Evolutionary conservation across 495 filamentous ascomycete genomes (phyloP).

Genomic region (Cenococcum geophilum): DNA sequence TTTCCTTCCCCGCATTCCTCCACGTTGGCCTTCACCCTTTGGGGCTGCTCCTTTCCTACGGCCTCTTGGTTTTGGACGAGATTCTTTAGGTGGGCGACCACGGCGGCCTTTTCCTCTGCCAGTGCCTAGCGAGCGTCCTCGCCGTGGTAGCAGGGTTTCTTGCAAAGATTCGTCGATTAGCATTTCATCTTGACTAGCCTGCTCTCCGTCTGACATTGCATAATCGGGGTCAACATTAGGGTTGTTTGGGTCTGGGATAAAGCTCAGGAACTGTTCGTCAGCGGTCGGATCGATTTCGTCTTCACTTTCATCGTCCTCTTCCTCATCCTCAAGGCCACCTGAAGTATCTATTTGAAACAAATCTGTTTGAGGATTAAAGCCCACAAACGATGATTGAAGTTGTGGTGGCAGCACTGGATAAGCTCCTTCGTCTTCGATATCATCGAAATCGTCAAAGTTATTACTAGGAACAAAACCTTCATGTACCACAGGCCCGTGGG

Average conservation of each 20-base stretch:
- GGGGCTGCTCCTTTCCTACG: not conserved
- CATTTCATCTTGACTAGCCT: constrained; percentile 2
- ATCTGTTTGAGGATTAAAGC: not conserved
- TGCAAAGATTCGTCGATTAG: not conserved
- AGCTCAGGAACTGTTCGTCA: constrained; percentile 13
- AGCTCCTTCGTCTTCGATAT: constrained; percentile 4
- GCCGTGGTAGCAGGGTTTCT: not conserved
- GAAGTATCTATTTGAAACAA: not conserved
- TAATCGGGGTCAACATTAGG: constrained; percentile 8
- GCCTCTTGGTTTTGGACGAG: not conserved
- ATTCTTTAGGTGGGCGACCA: not conserved
- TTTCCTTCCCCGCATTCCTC: constrained; percentile 34
- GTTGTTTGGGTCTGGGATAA: constrained; percentile 11
- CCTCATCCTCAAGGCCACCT: not conserved
- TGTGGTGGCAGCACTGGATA: constrained; percentile 1
- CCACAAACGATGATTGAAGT: not conserved
- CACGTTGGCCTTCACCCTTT: not conserved
- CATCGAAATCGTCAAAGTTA: constrained; percentile 20
- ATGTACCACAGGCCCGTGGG: constrained; percentile 20
- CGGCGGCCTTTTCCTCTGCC: constrained; percentile 3
- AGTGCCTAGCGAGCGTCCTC: constrained; percentile 1
- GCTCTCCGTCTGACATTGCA: constrained; percentile 3
- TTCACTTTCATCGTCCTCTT: constrained; percentile 5
- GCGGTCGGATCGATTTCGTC: constrained; percentile 18
- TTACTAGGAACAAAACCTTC: constrained; percentile 29